Conservation (phyloP, 176 grass and related monocot species). For the Avena insularis region DNA sequence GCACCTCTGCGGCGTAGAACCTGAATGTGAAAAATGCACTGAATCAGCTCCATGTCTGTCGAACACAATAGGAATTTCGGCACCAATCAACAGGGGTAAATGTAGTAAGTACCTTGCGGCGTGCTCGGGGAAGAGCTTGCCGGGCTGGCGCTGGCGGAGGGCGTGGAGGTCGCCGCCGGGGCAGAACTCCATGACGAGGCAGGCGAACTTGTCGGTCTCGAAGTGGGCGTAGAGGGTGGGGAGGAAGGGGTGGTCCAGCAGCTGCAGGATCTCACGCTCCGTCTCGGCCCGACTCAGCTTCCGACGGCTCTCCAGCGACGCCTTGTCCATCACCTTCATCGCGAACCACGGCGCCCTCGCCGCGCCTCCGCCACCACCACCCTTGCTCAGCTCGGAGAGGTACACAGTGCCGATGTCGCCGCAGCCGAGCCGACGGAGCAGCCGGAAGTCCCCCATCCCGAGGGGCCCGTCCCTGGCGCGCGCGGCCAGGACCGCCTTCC, state of each 20-base stretch:
- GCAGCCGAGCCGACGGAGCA: conserved; percentile 63
- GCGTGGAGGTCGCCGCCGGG: conserved; percentile 92
- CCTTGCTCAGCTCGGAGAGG: conserved; percentile 60
- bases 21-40: conserved; percentile 23
- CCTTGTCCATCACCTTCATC: conserved; percentile 79
- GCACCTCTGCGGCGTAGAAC: conserved; percentile 70
- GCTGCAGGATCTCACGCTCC: conserved; percentile 71
- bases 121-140: conserved; percentile 72
- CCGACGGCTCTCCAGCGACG: conserved; percentile 65
- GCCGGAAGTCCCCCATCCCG: conserved; percentile 59
- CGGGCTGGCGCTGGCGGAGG: conserved; percentile 74
- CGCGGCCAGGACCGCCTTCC: conserved; percentile 60
- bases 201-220: conserved; percentile 74
- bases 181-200: conserved; percentile 99
- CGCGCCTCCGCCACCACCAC: not conserved
- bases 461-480: conserved; percentile 47
- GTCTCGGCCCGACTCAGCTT: conserved; percentile 69
- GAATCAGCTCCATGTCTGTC: not conserved
- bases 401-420: conserved; percentile 71
- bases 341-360: conserved; percentile 58
- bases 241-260: conserved; percentile 76
- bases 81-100: not conserved
- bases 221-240: conserved; percentile 71
- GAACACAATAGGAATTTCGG: not conserved
- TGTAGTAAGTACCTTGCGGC: conserved; percentile 51